Conservation (phyloP, 1,284 basidiomycete species). For the Cutaneotrichosporon sp. region DNA sequence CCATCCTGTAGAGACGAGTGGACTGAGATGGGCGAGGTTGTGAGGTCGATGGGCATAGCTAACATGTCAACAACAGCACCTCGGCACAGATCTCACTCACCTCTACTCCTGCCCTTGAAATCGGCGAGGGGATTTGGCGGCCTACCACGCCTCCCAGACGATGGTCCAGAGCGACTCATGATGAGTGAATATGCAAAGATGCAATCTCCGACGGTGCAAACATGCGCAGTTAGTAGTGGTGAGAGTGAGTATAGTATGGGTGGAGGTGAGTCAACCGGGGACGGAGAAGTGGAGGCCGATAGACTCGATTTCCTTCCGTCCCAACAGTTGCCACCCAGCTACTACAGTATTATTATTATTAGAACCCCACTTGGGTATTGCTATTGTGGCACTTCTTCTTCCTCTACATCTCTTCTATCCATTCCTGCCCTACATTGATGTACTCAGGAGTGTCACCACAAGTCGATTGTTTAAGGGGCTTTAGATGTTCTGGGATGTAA, state of each 20-base stretch:
- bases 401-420: too few relatives aligned
- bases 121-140: neutral
- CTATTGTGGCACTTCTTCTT: too few relatives aligned
- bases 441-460: too few relatives aligned
- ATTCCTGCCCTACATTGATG: too few relatives aligned
- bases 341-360: too few relatives aligned
- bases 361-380: too few relatives aligned
- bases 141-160: neutral
- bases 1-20: constrained; percentile 27
- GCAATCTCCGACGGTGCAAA: neutral
- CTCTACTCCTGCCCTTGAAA: constrained; percentile 11
- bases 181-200: neutral
- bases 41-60: constrained; percentile 22
- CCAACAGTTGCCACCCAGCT: too few relatives aligned
- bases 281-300: neutral
- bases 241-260: neutral
- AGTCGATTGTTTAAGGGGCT: too few relatives aligned
- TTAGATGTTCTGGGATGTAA: too few relatives aligned
- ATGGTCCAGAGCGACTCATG: constrained; percentile 9
- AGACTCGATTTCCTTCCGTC: too few relatives aligned
- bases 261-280: neutral
- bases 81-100: neutral
- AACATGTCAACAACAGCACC: neutral
- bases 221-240: neutral
- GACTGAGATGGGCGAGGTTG: constrained; percentile 17